A percentile compares a stretch with the other conserved stretches of the same genome.
phyloP scores from a whole-genome alignment of 768 basidiomycete genomes.

The Mycena epipterygia region DNA sequence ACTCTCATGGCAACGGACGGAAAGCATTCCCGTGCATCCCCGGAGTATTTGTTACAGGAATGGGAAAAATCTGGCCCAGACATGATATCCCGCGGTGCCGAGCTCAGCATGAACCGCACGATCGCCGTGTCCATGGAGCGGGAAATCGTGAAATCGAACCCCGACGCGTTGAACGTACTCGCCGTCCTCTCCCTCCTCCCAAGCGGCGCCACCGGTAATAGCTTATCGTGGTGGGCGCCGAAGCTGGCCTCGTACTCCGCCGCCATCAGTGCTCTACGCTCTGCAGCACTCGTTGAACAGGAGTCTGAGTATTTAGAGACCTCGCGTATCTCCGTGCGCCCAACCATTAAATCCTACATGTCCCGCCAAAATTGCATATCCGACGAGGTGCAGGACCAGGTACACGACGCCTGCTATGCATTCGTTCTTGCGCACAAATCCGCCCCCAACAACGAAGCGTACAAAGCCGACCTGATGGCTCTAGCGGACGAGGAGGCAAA shows the following conservation, averaged over 20 bases:
- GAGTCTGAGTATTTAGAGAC: not conserved
- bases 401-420: slow-evolving; percentile 30
- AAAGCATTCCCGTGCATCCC: not conserved
- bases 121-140: slow-evolving; percentile 2
- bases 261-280: slow-evolving; percentile 25
- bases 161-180: not conserved
- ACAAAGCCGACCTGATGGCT: not conserved
- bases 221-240: slow-evolving; percentile 29
- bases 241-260: not conserved
- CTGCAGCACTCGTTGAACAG: slow-evolving; percentile 19
- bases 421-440: slow-evolving; percentile 31
- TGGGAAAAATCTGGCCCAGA: slow-evolving; percentile 9
- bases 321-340: slow-evolving; percentile 33
- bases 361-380: slow-evolving; percentile 25
- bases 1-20: slow-evolving; percentile 48
- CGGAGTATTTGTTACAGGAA: not conserved
- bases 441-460: not conserved
- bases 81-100: slow-evolving; percentile 7
- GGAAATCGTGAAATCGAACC: not conserved
- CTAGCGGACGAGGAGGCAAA: slow-evolving; percentile 4
- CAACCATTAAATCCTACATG: slow-evolving; percentile 40
- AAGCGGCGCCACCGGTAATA: slow-evolving; percentile 32
- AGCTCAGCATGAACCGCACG: slow-evolving; percentile 12
- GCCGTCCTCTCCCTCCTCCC: slow-evolving; percentile 43
- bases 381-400: not conserved